Base-by-base conservation (phyloP, 2,329 filamentous ascomycete species). In the Xylaria sp. region DNA sequence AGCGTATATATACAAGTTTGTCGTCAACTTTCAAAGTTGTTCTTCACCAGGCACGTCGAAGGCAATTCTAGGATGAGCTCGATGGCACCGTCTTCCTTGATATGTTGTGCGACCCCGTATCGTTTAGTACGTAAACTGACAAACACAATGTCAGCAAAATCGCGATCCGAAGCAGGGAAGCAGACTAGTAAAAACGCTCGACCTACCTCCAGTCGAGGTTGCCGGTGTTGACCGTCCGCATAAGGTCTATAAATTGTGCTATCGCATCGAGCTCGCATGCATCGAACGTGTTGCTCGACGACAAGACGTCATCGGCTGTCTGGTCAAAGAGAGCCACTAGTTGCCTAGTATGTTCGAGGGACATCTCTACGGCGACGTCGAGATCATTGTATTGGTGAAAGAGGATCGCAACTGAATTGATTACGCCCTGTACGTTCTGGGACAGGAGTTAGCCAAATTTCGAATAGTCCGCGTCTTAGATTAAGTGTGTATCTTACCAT, bases 141-240 rank as follows among this genome's bases (percentile, higher is more conserved):
- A 25, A 40, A 21, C 25, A 25, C 11, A 19, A 47, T n/a, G 35
- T 60, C 59, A 64, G 58, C 29, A 53, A 29, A 53, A n/a, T 9
- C 8, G 23, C 13, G 21, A 7, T 54, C 9, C n/a, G 5, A 17
- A 29, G 3, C 1, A 58, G 17, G 11, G 33, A 40, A 47, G 25
- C 19, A 17, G 9, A 10, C 6, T n/a, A 19, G 15, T 11, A 17
- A 19, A 38, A 19, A 38, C 11, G 21, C 53, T 23, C 13, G 23
- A 56, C 67, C 53, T 61, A 71, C 70, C 70, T 72, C 70, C 71
- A 72, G 19, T 68, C 65, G 2, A 72, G 63, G 46, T 72, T 71
- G 2, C 70, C 70, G 0, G 69, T 71, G 43, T 72, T 70, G 31
- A 69, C 44, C 46, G 67, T 69, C 19, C 67, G 60, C 57, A 72